These are phyloP conservation scores for Diaporthe ampelina DNA, from an alignment of 2,329 filamentous ascomycete species.

Conservation along the genomic window DNA sequence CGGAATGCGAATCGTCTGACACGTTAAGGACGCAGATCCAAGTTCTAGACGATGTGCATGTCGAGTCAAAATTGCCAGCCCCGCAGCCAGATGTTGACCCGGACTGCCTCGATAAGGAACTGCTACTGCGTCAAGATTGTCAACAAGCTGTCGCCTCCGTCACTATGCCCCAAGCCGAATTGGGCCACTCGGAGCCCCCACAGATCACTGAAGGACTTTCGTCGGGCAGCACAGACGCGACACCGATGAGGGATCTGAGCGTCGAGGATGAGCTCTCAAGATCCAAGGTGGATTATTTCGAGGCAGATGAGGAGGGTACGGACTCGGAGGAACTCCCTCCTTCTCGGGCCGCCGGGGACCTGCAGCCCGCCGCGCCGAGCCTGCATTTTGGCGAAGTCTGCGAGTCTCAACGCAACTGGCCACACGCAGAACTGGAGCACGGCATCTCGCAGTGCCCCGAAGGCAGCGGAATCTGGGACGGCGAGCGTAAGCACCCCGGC, in stretches of 20 bases:
- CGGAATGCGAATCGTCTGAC: conserved; percentile 20
- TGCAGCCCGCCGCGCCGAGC: background rate
- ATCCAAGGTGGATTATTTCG: conserved; percentile 29
- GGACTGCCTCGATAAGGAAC: too few relatives aligned
- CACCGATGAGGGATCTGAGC: background rate
- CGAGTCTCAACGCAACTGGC: conserved; percentile 5
- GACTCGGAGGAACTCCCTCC: background rate
- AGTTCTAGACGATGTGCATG: background rate
- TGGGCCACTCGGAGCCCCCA: background rate
- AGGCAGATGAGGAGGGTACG: conserved; percentile 24
- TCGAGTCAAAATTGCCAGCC: background rate
- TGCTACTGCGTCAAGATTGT: background rate
- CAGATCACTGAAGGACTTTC: background rate
- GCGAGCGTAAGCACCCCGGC: background rate
- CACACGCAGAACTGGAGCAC: conserved; percentile 17
- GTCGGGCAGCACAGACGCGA: background rate
- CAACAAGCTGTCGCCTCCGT: background rate
- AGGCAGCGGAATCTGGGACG: background rate
- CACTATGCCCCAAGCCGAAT: background rate
- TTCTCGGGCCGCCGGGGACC: conserved; percentile 4
- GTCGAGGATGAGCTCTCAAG: conserved; percentile 25
- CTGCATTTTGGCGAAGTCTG: background rate
- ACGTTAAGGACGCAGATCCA: background rate
- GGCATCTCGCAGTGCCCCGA: conserved; percentile 3
- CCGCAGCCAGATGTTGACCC: background rate